These are phyloP conservation scores for Hygrophorus pudorinus DNA, from an alignment of 768 basidiomycete species.

Conservation along the genomic window DNA sequence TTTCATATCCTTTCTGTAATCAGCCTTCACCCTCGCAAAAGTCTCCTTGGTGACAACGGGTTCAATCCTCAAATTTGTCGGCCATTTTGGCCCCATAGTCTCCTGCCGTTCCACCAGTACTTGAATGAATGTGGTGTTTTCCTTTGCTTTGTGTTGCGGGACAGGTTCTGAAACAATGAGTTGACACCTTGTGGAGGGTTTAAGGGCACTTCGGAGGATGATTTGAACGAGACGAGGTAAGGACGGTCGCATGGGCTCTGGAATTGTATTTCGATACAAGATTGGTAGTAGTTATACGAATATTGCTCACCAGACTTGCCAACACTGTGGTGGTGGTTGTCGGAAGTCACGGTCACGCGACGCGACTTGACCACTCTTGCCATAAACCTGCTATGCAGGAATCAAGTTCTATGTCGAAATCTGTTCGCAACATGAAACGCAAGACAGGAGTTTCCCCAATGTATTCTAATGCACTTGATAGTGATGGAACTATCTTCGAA, in stretches of 20 bases:
- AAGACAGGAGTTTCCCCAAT: not conserved
- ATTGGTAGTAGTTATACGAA: not conserved
- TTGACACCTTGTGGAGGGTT: slow-evolving; percentile 22
- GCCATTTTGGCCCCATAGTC: slow-evolving; percentile 27
- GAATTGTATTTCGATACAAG: not conserved
- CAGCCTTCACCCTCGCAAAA: slow-evolving; percentile 28
- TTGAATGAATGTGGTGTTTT: slow-evolving; percentile 22
- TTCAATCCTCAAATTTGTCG: slow-evolving; percentile 36
- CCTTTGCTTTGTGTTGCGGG: slow-evolving; percentile 1
- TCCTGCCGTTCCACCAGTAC: slow-evolving; percentile 25
- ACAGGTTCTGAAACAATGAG: slow-evolving; percentile 22
- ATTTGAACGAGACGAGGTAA: slow-evolving; percentile 25
- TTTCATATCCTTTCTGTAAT: slow-evolving; percentile 27
- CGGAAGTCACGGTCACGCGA: too few relatives aligned
- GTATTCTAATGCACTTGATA: too few relatives aligned
- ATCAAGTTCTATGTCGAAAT: not conserved
- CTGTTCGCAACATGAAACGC: not conserved
- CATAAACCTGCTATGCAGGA: not conserved
- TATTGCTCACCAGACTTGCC: too few relatives aligned
- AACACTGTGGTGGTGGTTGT: too few relatives aligned
- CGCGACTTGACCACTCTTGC: not conserved
- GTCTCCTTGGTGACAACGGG: slow-evolving; percentile 30
- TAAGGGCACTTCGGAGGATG: slow-evolving; percentile 25
- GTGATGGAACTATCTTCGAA: not conserved
- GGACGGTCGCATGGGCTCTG: slow-evolving; percentile 25